A percentile compares a stretch with the other conserved stretches of the same genome.
Evolutionary conservation across 1,139 yeast genomes (phyloP).

Genomic region (Wickerhamiella infanticola): DNA sequence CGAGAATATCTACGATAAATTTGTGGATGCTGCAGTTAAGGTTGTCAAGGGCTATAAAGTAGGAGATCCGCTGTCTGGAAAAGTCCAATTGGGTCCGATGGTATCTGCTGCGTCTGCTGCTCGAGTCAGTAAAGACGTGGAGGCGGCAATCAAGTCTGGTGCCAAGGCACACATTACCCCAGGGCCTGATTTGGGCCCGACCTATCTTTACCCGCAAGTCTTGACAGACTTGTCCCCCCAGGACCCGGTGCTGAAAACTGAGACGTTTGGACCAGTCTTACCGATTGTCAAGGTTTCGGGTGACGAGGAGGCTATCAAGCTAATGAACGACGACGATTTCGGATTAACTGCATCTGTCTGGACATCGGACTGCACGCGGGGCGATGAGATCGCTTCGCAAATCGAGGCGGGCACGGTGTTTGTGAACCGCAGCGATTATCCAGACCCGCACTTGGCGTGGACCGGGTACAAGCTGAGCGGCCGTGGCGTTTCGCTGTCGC

Average conservation of each 20-base stretch:
- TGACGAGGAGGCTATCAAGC: constrained; percentile 25
- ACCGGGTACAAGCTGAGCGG: constrained; percentile 77
- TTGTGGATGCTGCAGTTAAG: constrained; percentile 50
- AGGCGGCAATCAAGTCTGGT: constrained; percentile 54
- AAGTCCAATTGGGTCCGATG: constrained; percentile 63
- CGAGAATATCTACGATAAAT: constrained; percentile 50
- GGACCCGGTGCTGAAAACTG: constrained; percentile 46
- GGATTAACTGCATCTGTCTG: constrained; percentile 45
- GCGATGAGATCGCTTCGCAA: constrained; percentile 49
- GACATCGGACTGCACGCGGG: constrained; percentile 32
- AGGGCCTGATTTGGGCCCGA: constrained; percentile 41
- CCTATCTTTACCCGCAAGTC: constrained; percentile 62
- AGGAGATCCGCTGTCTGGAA: constrained; percentile 61
- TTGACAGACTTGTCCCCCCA: constrained; percentile 41
- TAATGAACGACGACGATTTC: constrained; percentile 26
- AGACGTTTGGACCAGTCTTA: constrained; percentile 47
- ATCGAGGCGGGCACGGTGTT: constrained; percentile 75
- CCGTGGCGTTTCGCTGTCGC: constrained; percentile 36
- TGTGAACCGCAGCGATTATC: constrained; percentile 75
- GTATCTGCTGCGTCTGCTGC: constrained; percentile 59
- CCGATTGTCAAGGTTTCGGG: constrained; percentile 28
- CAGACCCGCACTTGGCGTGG: constrained; percentile 65
- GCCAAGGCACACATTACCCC: constrained; percentile 63
- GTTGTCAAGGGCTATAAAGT: constrained; percentile 34
- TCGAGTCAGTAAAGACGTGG: constrained; percentile 53